Percentiles rank a stretch among this genome's conserved stretches.
Evolutionary conservation across 371 early-diverging fungal genomes (phyloP).

Genomic region (Coemansia sp.): DNA sequence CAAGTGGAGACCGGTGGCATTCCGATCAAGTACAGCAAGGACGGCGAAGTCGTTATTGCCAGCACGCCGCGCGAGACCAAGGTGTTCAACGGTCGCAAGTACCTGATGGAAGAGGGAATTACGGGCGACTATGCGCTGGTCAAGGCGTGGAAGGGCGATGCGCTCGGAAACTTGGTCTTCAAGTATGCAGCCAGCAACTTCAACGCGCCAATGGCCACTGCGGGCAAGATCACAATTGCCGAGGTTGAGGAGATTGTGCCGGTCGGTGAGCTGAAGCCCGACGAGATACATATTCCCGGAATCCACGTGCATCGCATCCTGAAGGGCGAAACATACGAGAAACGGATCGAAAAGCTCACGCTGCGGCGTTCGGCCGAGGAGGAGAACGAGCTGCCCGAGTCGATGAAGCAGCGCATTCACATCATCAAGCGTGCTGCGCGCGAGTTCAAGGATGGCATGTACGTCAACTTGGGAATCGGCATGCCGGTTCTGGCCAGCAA

Average conservation of each 20-base stretch:
- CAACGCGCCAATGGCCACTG: conserved; percentile 64
- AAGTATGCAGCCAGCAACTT: conserved; percentile 67
- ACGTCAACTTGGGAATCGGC: conserved; percentile 71
- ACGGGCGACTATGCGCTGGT: conserved; percentile 66
- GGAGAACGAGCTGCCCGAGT: conserved; percentile 36
- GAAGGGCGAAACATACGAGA: conserved; percentile 64
- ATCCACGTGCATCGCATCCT: conserved; percentile 66
- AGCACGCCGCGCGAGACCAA: conserved; percentile 57
- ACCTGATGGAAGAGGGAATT: conserved; percentile 71
- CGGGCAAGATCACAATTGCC: conserved; percentile 63
- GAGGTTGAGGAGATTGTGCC: conserved; percentile 76
- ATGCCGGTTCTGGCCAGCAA: conserved; percentile 73
- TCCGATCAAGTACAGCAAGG: conserved; percentile 61
- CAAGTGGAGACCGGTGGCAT: conserved; percentile 58
- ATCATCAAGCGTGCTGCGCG: conserved; percentile 69
- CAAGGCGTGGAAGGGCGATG: conserved; percentile 77
- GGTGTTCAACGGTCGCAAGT: conserved; percentile 58
- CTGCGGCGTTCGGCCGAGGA: conserved; percentile 42
- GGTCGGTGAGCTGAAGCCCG: conserved; percentile 63
- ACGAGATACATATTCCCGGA: conserved; percentile 67
- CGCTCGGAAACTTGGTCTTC: conserved; percentile 67
- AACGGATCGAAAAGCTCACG: conserved; percentile 64
- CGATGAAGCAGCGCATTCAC: conserved; percentile 56
- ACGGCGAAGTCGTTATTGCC: conserved; percentile 50
- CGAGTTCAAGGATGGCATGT: conserved; percentile 72